Percentiles rank a stretch among this genome's conserved stretches.
Conservation (phyloP, 768 basidiomycete species). For the Albatrellus ellisii region DNA sequence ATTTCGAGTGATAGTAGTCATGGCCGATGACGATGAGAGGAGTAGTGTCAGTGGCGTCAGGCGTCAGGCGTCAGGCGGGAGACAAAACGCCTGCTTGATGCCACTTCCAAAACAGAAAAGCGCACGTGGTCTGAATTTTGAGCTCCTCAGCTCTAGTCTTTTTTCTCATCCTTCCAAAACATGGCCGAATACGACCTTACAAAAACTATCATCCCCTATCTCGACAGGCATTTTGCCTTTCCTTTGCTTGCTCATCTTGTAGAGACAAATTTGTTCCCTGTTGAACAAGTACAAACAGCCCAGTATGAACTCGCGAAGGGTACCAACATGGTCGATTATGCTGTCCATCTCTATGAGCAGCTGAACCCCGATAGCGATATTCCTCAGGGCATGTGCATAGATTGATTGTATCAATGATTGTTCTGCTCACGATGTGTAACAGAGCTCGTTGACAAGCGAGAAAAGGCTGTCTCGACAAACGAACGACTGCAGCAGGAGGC, state of each 20-base stretch:
- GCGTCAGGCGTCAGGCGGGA: too few relatives aligned
- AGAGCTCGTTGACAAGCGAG: conserved; percentile 82
- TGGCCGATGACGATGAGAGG: conserved; percentile 16
- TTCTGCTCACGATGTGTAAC: conserved; percentile 3
- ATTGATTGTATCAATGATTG: background rate
- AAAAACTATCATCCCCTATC: conserved; percentile 78
- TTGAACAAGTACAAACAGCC: conserved; percentile 70
- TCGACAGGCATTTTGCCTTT: conserved; percentile 91
- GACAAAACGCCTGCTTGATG: too few relatives aligned
- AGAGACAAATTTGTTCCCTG: conserved; percentile 62
- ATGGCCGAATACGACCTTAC: conserved; percentile 92
- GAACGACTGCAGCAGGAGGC: conserved; percentile 83
- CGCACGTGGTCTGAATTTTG: background rate
- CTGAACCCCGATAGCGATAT: conserved; percentile 59
- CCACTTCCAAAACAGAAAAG: too few relatives aligned
- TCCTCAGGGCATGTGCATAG: conserved; percentile 47
- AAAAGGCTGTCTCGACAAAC: conserved; percentile 71
- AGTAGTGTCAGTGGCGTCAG: too few relatives aligned
- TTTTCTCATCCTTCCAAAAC: conserved; percentile 13
- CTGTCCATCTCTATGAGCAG: conserved; percentile 67
- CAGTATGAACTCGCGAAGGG: conserved; percentile 97
- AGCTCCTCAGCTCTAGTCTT: background rate
- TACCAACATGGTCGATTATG: conserved; percentile 98
- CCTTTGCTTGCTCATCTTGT: conserved; percentile 84
- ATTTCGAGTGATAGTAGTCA: conserved; percentile 71